These are phyloP conservation scores for Cadophora sp. DNA, from an alignment of 2,329 filamentous ascomycete species.

Conservation along the genomic window DNA sequence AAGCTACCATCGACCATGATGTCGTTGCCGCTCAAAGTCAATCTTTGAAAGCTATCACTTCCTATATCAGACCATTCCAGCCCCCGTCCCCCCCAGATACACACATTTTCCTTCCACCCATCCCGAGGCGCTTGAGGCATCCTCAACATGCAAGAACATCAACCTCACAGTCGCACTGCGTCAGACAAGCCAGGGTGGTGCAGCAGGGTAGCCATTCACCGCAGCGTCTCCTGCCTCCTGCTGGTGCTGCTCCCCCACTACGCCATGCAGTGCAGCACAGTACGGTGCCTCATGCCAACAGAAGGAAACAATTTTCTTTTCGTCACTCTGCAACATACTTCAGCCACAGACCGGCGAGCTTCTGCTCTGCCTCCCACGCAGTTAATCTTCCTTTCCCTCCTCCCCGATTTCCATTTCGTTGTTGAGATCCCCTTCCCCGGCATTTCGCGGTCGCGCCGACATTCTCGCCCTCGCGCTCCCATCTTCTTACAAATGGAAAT, in stretches of 20 bases:
- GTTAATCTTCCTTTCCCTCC: not conserved
- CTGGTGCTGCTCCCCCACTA: conserved; percentile 23
- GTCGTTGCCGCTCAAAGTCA: not conserved
- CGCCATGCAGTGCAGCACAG: not conserved
- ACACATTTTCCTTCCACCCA: not conserved
- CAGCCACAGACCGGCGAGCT: conserved; percentile 5
- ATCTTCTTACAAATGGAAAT: conserved; percentile 37
- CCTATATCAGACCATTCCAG: conserved; percentile 10
- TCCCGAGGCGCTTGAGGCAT: conserved; percentile 3
- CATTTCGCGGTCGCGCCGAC: conserved; percentile 14
- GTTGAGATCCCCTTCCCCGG: conserved; percentile 17
- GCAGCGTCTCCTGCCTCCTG: conserved; percentile 16
- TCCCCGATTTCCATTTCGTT: not conserved
- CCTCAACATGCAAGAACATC: conserved; percentile 7
- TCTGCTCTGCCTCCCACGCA: conserved; percentile 20
- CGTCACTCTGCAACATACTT: conserved; percentile 18
- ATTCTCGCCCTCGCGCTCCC: not conserved
- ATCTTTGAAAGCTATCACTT: conserved; percentile 3
- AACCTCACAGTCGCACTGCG: conserved; percentile 29
- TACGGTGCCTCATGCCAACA: conserved; percentile 24
- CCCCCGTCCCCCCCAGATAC: conserved; percentile 7
- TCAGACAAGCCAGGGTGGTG: conserved; percentile 23
- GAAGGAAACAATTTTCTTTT: conserved; percentile 28
- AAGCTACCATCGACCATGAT: conserved; percentile 6
- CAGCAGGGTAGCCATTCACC: conserved; percentile 26